phyloP scores from a whole-genome alignment of 805 yeast genomes.

The Candida hispaniensis region DNA sequence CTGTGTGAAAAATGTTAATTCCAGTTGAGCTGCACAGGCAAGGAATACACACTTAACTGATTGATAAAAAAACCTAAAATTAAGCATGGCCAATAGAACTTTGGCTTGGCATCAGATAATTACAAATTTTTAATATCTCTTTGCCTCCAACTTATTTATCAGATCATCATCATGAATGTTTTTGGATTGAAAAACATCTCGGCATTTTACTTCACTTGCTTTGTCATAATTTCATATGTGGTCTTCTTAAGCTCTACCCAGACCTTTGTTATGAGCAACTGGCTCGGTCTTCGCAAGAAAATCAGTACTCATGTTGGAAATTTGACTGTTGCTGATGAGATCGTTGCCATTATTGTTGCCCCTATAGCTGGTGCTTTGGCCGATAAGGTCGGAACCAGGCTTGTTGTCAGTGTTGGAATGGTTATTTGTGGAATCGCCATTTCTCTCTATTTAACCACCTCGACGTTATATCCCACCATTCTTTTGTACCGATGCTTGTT shows the following conservation, averaged over 20 bases:
- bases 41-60: too few relatives aligned
- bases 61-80: too few relatives aligned
- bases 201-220: constrained; percentile 24
- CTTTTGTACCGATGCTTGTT: constrained; percentile 44
- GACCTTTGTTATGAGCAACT: constrained; percentile 35
- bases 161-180: too few relatives aligned
- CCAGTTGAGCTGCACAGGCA: too few relatives aligned
- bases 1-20: too few relatives aligned
- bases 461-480: constrained; percentile 39
- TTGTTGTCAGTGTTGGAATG: constrained; percentile 41
- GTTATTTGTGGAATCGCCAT: constrained; percentile 39
- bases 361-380: constrained; percentile 56
- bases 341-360: constrained; percentile 41
- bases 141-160: too few relatives aligned
- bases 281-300: constrained; percentile 27
- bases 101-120: too few relatives aligned
- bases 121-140: too few relatives aligned
- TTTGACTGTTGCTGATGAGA: constrained; percentile 49
- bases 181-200: constrained; percentile 11
- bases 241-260: constrained; percentile 37
- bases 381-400: constrained; percentile 52
- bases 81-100: too few relatives aligned
- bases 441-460: constrained; percentile 39
- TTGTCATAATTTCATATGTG: constrained; percentile 33
- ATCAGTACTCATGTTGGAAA: constrained; percentile 38